Evolutionary conservation across 2,329 filamentous ascomycete genomes (phyloP).

Genomic region (Clarireedia paspali): DNA sequence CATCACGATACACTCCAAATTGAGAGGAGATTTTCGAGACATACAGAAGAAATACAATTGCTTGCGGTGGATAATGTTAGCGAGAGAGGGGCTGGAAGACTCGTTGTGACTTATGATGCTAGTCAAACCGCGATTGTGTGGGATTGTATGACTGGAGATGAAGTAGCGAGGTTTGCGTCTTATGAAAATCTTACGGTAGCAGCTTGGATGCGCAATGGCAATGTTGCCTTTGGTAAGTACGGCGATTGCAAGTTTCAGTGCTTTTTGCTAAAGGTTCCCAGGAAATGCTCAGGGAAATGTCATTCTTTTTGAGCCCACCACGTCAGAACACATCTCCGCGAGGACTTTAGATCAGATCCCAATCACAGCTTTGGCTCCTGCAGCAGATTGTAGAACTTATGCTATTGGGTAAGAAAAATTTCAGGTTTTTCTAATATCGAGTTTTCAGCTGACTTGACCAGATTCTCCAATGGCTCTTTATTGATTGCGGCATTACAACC

Average conservation of each 20-base stretch:
- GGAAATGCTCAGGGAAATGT: slow-evolving; percentile 90
- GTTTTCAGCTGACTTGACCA: slow-evolving; percentile 32
- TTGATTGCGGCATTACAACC: slow-evolving; percentile 84
- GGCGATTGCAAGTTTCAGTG: slow-evolving; percentile 8
- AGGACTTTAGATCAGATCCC: slow-evolving; percentile 88
- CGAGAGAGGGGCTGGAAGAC: slow-evolving; percentile 72
- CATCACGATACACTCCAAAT: slow-evolving; percentile 90
- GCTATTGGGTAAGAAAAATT: slow-evolving; percentile 68
- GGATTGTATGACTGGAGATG: slow-evolving; percentile 88
- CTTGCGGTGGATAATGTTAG: slow-evolving; percentile 88
- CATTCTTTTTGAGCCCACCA: slow-evolving; percentile 87
- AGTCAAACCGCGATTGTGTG: slow-evolving; percentile 91
- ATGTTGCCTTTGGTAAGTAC: slow-evolving; percentile 83
- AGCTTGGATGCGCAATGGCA: slow-evolving; percentile 94
- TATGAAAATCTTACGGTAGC: slow-evolving; percentile 82
- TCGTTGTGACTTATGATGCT: slow-evolving; percentile 89
- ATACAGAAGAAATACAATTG: slow-evolving; percentile 75
- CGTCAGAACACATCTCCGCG: slow-evolving; percentile 84
- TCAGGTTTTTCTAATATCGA: neutral
- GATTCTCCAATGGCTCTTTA: slow-evolving; percentile 92
- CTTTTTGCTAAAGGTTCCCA: slow-evolving; percentile 32
- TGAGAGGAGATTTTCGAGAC: slow-evolving; percentile 76
- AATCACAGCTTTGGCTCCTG: slow-evolving; percentile 86
- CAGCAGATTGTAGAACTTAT: slow-evolving; percentile 85
- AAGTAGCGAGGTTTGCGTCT: slow-evolving; percentile 85